Evolutionary conservation across 768 basidiomycete species (phyloP), one percentile per base, ranked within the genome.

Genomic region (Cyclocybe aegerita): DNA sequence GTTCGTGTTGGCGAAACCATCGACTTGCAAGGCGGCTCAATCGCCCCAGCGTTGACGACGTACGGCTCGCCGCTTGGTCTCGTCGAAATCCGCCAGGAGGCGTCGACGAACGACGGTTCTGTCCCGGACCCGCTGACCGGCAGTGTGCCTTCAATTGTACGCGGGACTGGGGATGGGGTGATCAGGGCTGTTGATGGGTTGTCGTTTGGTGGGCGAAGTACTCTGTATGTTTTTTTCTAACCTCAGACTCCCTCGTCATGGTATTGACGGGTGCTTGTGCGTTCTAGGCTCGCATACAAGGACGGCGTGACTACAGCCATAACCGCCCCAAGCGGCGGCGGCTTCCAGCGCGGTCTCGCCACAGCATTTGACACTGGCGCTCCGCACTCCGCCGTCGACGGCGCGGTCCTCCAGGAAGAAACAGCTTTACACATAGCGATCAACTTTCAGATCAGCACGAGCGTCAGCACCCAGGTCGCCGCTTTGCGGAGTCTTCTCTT

Each of bases 291-390:
- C 36, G 88, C 91, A 0, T 88, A 90, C 60, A 81, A 81, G 14
- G 67, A 76, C 6, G 91, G 92, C 3, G 86, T 94, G 2, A 90
- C 89, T 2, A 78, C 75, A 1, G 87, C 78, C 1, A 72, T 93
- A 10, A 74, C 78, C 0, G 78, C 83, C 0, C 92, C 91, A 0
- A 60, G 67, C 5, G 74, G 80, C 2, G 14, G 43, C 6, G 80
- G 85, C 6, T 79, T 90, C 56, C 61, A 90, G 32, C 65, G 72
- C 0, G 92, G 92, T 0, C 61, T 91, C 34, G 80, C 83, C 11
- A 76, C 79, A 4, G 74, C 78, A 9, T 85, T 90, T 65, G 77
- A 77, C 14, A 75, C 81, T 1, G 81, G 81, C 1, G 82, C 85
- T 0, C 64, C 66, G 9, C 77, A 87, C 62, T 75, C 77, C 29